A percentile compares a stretch with the other conserved stretches of the same genome.
Conservation (phyloP, 2,329 filamentous ascomycete genomes). For the Sclerotinia minor region DNA sequence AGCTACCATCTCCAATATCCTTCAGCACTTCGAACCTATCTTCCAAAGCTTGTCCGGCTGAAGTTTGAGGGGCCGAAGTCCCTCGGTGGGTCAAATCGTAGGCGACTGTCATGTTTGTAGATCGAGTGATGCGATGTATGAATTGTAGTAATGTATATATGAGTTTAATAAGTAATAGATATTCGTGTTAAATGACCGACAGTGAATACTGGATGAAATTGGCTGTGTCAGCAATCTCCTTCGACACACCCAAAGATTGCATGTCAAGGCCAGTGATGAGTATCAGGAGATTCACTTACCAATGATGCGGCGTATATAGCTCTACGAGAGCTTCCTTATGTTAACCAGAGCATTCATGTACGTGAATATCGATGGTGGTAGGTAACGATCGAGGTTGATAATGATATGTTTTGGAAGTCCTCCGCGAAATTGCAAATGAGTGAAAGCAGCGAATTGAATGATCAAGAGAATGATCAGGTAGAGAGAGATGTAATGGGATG, state of each 20-base stretch:
- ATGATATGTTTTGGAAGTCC: conserved; percentile 26
- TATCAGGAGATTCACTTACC: conserved; percentile 18
- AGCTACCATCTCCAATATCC: conserved; percentile 98
- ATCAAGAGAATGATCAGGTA: conserved; percentile 27
- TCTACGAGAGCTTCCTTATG: conserved; percentile 40
- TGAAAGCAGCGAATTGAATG: conserved; percentile 28
- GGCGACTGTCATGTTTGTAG: conserved; percentile 69
- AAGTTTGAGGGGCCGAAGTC: conserved; percentile 52
- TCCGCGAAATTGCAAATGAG: conserved; percentile 29
- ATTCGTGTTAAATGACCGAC: conserved; percentile 15
- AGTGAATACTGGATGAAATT: conserved; percentile 28
- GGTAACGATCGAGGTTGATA: conserved; percentile 27
- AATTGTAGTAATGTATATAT: conserved; percentile 13
- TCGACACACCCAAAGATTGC: background rate
- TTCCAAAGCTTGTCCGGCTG: conserved; percentile 65
- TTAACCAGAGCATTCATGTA: conserved; percentile 42
- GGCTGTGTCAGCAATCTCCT: conserved; percentile 14
- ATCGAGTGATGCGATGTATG: conserved; percentile 13
- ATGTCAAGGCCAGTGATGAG: background rate
- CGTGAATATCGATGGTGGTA: conserved; percentile 23
- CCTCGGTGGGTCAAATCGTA: conserved; percentile 72
- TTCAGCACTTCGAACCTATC: conserved; percentile 97
- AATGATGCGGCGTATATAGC: conserved; percentile 33
- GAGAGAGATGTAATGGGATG: conserved; percentile 31
- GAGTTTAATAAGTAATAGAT: conserved; percentile 17